Conservation (phyloP, 192 early-diverging fungal species). For the Funneliformis geosporum region DNA sequence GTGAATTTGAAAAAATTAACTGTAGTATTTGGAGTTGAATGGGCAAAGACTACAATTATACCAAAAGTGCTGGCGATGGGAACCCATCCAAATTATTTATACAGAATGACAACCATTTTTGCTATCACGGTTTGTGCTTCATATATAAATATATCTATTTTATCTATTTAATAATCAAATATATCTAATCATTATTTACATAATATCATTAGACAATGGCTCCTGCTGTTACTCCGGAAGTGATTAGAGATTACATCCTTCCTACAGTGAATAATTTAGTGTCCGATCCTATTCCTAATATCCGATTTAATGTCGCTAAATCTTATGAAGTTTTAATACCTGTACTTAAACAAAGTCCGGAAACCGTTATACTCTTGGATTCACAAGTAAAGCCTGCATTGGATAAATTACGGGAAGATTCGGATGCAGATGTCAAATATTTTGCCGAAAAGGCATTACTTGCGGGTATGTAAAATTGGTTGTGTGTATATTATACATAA, state of each 20-base stretch:
- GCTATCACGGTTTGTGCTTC: conserved; percentile 79
- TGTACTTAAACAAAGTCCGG: conserved; percentile 66
- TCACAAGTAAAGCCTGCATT: conserved; percentile 82
- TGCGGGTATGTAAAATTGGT: conserved; percentile 38
- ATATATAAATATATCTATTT: neutral
- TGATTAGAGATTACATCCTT: conserved; percentile 86
- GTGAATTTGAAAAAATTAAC: conserved; percentile 92
- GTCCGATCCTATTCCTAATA: conserved; percentile 97
- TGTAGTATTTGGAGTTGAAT: conserved; percentile 98
- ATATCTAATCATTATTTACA: neutral
- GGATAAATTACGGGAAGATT: conserved; percentile 81
- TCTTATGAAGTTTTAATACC: conserved; percentile 84
- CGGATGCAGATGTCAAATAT: conserved; percentile 92
- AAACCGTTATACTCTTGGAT: conserved; percentile 61
- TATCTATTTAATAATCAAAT: conserved; percentile 1
- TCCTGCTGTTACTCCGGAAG: conserved; percentile 80
- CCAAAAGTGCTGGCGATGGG: conserved; percentile 92
- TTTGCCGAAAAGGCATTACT: conserved; percentile 80
- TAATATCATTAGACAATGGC: conserved; percentile 69
- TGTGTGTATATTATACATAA: neutral
- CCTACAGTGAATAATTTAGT: conserved; percentile 84
- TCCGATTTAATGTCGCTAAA: conserved; percentile 99
- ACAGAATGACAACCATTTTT: conserved; percentile 98
- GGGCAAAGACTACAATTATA: conserved; percentile 93
- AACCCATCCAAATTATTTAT: conserved; percentile 91